Evolutionary conservation across 768 basidiomycete genomes (phyloP).

Genomic region (Trametes maxima): DNA sequence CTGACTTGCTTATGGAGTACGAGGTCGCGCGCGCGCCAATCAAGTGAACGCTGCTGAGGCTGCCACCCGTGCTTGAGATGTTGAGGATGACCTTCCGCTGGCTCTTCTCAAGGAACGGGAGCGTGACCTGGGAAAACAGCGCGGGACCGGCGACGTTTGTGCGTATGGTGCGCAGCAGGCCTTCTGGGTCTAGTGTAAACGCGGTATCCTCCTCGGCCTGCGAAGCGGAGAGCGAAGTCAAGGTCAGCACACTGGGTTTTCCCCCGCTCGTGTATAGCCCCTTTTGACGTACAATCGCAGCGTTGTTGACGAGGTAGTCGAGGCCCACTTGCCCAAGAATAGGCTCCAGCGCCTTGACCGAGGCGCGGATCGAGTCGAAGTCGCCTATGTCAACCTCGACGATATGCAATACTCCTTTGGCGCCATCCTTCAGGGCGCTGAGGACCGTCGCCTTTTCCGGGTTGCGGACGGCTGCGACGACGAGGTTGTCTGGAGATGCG

Average conservation of each 20-base stretch:
- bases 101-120: slow-evolving; percentile 36
- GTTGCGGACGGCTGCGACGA: slow-evolving; percentile 36
- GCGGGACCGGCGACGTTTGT: slow-evolving; percentile 39
- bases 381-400: slow-evolving; percentile 35
- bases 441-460: slow-evolving; percentile 29
- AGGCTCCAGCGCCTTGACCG: slow-evolving; percentile 26
- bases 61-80: slow-evolving; percentile 35
- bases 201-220: slow-evolving; percentile 28
- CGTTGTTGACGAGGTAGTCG: slow-evolving; percentile 44
- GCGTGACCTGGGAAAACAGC: slow-evolving; percentile 35
- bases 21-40: slow-evolving; percentile 31
- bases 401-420: slow-evolving; percentile 36
- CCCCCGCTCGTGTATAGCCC: too few species aligned
- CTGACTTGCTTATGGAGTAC: slow-evolving; percentile 41
- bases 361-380: slow-evolving; percentile 30
- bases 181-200: slow-evolving; percentile 27
- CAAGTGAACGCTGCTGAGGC: slow-evolving; percentile 29
- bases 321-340: slow-evolving; percentile 35
- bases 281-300: slow-evolving; percentile 30
- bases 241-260: background rate
- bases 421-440: slow-evolving; percentile 23
- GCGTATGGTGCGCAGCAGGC: slow-evolving; percentile 28
- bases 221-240: background rate
- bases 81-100: slow-evolving; percentile 37
- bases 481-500: slow-evolving; percentile 24